phyloP scores from a whole-genome alignment of 345 rosid species.

The Mangifera indica region DNA sequence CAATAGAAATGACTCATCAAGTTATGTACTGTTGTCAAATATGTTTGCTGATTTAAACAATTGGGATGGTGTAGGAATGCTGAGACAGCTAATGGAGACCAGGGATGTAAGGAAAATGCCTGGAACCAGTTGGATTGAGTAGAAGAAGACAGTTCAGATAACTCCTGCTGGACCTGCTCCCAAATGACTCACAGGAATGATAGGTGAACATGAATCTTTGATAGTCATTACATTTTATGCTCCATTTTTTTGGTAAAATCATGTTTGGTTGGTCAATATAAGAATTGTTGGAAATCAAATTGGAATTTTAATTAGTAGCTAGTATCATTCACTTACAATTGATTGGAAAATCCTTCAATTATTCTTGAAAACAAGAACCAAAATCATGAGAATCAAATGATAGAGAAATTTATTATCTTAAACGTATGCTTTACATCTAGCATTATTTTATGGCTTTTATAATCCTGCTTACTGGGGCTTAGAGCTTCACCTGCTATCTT shows the following conservation, averaged over 20 bases:
- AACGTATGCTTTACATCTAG: neutral
- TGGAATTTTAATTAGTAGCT: neutral
- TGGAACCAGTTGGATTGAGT: conserved; percentile 54
- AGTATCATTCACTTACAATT: neutral
- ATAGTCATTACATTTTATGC: neutral
- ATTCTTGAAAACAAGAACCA: neutral
- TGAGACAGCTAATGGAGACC: conserved; percentile 42
- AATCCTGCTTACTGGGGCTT: neutral
- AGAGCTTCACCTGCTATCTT: neutral
- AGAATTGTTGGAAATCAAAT: neutral
- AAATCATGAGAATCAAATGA: too few relatives aligned
- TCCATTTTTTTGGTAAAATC: neutral
- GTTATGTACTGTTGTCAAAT: conserved; percentile 53
- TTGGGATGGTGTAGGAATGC: conserved; percentile 44
- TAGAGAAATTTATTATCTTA: neutral
- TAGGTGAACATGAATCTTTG: neutral
- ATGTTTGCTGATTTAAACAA: conserved; percentile 46
- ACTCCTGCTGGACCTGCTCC: neutral
- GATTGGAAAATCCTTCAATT: neutral
- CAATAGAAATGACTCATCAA: conserved; percentile 39
- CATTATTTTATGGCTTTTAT: too few relatives aligned
- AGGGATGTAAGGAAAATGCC: conserved; percentile 55
- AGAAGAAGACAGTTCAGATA: conserved; percentile 1
- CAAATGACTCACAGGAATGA: conserved; percentile 8
- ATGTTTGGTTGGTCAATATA: neutral